phyloP scores from a whole-genome alignment of 2,329 filamentous ascomycete genomes.

The Ascochyta viciae-villosae region DNA sequence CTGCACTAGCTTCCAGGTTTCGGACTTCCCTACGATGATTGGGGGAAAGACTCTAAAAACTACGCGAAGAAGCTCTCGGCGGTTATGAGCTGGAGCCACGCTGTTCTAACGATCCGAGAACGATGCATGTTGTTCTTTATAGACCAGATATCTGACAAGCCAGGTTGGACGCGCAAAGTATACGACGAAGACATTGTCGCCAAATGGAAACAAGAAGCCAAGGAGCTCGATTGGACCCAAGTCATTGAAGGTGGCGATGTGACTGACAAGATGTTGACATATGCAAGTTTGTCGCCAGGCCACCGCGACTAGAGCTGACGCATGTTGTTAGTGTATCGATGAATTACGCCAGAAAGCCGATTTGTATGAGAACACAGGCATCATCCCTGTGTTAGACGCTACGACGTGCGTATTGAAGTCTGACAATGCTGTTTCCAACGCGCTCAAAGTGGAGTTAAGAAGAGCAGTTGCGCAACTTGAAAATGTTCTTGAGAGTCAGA shows the following conservation, averaged over 20 bases:
- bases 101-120: constrained; percentile 43
- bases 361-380: constrained; percentile 43
- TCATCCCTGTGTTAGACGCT: constrained; percentile 21
- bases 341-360: constrained; percentile 61
- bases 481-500: constrained; percentile 54
- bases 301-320: neutral
- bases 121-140: constrained; percentile 48
- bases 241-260: constrained; percentile 4
- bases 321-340: constrained; percentile 25
- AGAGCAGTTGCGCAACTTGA: constrained; percentile 57
- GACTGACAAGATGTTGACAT: constrained; percentile 6
- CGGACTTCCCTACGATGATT: constrained; percentile 4
- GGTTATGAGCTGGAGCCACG: constrained; percentile 3
- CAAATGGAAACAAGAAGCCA: constrained; percentile 26
- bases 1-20: constrained; percentile 11
- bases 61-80: constrained; percentile 5
- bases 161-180: constrained; percentile 50
- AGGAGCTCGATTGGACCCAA: constrained; percentile 11
- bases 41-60: neutral
- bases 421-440: constrained; percentile 52
- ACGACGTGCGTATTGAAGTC: constrained; percentile 55
- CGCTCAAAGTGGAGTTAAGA: constrained; percentile 52
- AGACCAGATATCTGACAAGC: constrained; percentile 50
- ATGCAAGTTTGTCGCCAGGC: neutral
- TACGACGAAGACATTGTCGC: constrained; percentile 37